Evolutionary conservation across 116 monocot genomes (phyloP), one percentile per base, ranked within the genome.

Genomic region (Iris pallida): DNA sequence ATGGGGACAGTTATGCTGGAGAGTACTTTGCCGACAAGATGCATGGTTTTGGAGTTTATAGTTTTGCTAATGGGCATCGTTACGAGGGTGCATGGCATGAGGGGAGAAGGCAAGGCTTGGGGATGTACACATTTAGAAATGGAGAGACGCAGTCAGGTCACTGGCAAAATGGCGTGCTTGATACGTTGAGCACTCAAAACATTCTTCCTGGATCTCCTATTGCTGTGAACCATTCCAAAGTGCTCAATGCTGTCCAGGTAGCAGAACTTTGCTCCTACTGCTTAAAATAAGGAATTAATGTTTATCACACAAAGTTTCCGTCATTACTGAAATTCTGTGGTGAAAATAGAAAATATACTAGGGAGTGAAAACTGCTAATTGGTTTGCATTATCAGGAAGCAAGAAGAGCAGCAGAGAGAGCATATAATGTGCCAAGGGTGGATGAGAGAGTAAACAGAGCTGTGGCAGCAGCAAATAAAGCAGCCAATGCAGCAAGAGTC

Each of bases 51-150:
- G 96, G 96, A n/a, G 81, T 89, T 17, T 92, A 96, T 60, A 75
- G 72, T 43, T 96, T 92, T 83, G 85, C 96, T 48, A 89, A 87
- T 67, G 91, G 89, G 8, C 96, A 96, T 66, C 69, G 78, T 42
- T 96, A 96, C 5, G 96, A 96, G 65, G 96, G 96, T 51, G 78
- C 92, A 63, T 96, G 95, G 96, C 96, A 96, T 20, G 96, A 96
- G 64, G 96, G 92, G 18, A 86, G 69, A 56, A 82, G 92, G 16
- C 92, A 96, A 48, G 96, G 96, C 1, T 63, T 96, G 30, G 96
- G 96, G 12, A 87, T 87, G 87, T 96, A 91, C 63, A 84, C 91
- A 53, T 96, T 96, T 59, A 75, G 92, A 55, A 91, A 88, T 73
- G 89, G 92, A 6, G 95, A 96, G 62, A 80, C 79, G 3, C 91